Conservation (phyloP, 805 yeast species). For the Priceomyces haplophilus region DNA sequence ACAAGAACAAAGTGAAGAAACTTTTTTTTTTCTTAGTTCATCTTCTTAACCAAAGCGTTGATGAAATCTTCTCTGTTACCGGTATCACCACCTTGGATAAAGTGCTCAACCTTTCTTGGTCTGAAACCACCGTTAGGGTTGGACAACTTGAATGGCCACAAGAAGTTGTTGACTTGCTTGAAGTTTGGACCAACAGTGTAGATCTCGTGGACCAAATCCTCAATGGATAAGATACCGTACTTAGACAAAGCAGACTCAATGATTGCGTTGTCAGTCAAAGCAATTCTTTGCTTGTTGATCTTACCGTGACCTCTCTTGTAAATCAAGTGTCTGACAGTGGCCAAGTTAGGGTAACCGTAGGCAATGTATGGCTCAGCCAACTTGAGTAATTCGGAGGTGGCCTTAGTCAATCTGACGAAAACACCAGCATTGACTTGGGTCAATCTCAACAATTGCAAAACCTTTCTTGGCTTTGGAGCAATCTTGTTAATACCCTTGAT, state of each 20-base stretch:
- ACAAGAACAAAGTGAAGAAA: constrained; percentile 3
- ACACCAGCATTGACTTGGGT: constrained; percentile 94
- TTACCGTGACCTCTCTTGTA: constrained; percentile 99
- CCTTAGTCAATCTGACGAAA: constrained; percentile 92
- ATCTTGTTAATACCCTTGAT: constrained; percentile 99
- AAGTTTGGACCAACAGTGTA: constrained; percentile 97
- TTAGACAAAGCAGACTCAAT: constrained; percentile 86
- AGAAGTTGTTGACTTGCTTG: constrained; percentile 97
- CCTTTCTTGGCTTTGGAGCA: constrained; percentile 99
- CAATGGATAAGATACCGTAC: constrained; percentile 88
- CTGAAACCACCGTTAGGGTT: constrained; percentile 99
- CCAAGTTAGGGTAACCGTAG: constrained; percentile 94
- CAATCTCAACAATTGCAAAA: constrained; percentile 88
- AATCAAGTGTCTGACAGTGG: constrained; percentile 87
- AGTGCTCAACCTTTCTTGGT: constrained; percentile 95
- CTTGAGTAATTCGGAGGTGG: constrained; percentile 87
- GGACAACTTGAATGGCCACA: constrained; percentile 96
- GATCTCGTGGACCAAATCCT: constrained; percentile 94
- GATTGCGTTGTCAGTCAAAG: constrained; percentile 83
- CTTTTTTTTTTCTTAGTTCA: constrained; percentile 58
- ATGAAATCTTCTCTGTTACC: constrained; percentile 98
- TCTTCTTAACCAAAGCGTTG: constrained; percentile 89
- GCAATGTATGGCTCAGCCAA: constrained; percentile 96
- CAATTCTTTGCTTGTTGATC: constrained; percentile 92
- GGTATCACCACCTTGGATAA: constrained; percentile 96